Evolutionary conservation across 1,284 basidiomycete genomes (phyloP).

Genomic region (Rhodotorula sp.): DNA sequence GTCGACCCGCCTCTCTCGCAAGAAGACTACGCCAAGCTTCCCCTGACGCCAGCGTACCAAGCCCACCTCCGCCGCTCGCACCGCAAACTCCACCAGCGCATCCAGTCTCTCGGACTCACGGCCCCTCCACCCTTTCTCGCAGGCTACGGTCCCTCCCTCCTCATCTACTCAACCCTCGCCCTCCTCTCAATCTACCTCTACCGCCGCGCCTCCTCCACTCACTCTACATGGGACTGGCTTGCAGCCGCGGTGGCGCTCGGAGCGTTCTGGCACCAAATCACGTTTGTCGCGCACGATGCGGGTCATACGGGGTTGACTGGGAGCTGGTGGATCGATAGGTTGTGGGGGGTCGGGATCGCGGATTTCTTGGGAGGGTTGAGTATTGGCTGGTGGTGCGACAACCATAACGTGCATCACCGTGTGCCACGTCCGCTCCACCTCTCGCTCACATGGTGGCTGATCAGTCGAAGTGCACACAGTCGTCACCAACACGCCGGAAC

Average conservation of each 20-base stretch:
- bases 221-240: slow-evolving; percentile 53
- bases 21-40: slow-evolving; percentile 49
- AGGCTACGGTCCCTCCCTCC: slow-evolving; percentile 86
- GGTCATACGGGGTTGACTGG: slow-evolving; percentile 94
- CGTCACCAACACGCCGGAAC: slow-evolving; percentile 94
- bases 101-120: slow-evolving; percentile 81
- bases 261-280: slow-evolving; percentile 89
- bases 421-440: slow-evolving; percentile 27
- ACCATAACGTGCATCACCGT: slow-evolving; percentile 94
- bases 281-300: slow-evolving; percentile 89
- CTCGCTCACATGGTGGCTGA: slow-evolving; percentile 53
- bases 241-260: slow-evolving; percentile 77
- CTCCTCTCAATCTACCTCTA: slow-evolving; percentile 65
- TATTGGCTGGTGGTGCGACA: slow-evolving; percentile 97
- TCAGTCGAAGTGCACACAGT: slow-evolving; percentile 56
- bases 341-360: slow-evolving; percentile 77
- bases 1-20: slow-evolving; percentile 46
- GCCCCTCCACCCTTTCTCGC: slow-evolving; percentile 68
- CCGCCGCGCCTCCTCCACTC: slow-evolving; percentile 44
- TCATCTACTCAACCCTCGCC: slow-evolving; percentile 70
- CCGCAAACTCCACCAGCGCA: slow-evolving; percentile 70
- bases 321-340: slow-evolving; percentile 74
- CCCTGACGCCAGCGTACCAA: slow-evolving; percentile 62
- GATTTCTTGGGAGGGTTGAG: slow-evolving; percentile 89
- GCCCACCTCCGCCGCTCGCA: slow-evolving; percentile 73